phyloP scores from a whole-genome alignment of 2,329 filamentous ascomycete genomes.

The Arthrobotrys pseudoclavata region DNA sequence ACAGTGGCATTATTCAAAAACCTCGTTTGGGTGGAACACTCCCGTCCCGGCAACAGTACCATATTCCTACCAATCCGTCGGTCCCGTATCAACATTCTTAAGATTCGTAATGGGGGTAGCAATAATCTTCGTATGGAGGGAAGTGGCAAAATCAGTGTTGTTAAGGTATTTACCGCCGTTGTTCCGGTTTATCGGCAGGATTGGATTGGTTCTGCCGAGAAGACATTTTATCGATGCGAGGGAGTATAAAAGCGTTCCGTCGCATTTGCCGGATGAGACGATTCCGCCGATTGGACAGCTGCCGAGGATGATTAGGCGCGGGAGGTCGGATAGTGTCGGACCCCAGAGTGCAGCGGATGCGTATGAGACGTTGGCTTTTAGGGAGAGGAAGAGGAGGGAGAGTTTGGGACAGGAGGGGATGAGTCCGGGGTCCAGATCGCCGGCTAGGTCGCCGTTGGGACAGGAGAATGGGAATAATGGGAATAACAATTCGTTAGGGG shows the following conservation, averaged over 20 bases:
- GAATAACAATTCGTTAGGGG: not conserved
- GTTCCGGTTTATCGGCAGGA: slow-evolving; percentile 85
- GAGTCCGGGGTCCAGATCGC: slow-evolving; percentile 59
- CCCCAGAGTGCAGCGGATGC: slow-evolving; percentile 97
- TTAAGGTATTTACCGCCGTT: slow-evolving; percentile 84
- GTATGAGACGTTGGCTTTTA: slow-evolving; percentile 93
- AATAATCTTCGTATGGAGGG: slow-evolving; percentile 89
- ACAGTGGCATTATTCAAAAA: slow-evolving; percentile 82
- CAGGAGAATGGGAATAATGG: slow-evolving; percentile 64
- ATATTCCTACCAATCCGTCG: slow-evolving; percentile 77
- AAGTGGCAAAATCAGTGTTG: slow-evolving; percentile 85
- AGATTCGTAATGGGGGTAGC: slow-evolving; percentile 78
- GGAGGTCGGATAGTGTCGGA: slow-evolving; percentile 87
- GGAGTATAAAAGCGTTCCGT: slow-evolving; percentile 87
- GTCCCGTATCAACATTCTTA: slow-evolving; percentile 74
- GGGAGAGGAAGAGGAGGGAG: slow-evolving; percentile 77
- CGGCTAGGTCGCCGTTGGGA: slow-evolving; percentile 63
- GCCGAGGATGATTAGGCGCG: slow-evolving; percentile 85
- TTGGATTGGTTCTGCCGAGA: slow-evolving; percentile 83
- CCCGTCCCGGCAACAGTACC: slow-evolving; percentile 74
- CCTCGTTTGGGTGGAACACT: slow-evolving; percentile 70
- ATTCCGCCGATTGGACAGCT: slow-evolving; percentile 85
- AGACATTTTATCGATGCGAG: slow-evolving; percentile 88
- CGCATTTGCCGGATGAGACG: slow-evolving; percentile 80
- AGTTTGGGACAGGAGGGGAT: slow-evolving; percentile 69